Conservation (phyloP, 1,284 basidiomycete species). For the Cutaneotrichosporon cutaneum region DNA sequence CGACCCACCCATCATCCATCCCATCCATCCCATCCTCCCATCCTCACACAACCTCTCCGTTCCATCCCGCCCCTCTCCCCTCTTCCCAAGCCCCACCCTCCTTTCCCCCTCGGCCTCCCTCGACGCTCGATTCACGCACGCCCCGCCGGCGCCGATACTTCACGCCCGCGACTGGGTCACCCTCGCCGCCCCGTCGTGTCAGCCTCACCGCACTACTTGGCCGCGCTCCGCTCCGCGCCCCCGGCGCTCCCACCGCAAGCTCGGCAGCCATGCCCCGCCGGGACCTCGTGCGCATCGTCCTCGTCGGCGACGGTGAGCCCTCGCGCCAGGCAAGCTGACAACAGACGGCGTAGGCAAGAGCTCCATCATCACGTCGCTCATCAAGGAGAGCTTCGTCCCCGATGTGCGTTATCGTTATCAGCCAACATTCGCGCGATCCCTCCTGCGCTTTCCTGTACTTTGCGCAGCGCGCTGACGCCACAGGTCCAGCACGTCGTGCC, state of each 20-base stretch:
- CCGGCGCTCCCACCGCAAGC: background rate
- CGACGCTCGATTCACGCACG: background rate
- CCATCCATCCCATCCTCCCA: too few relatives aligned
- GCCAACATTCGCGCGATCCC: background rate
- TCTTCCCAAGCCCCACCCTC: background rate
- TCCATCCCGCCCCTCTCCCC: too few relatives aligned
- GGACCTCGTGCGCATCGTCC: constrained; percentile 66
- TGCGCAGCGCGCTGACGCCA: background rate
- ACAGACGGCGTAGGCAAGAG: constrained; percentile 91
- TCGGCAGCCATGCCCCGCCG: constrained; percentile 42
- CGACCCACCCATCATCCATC: too few relatives aligned
- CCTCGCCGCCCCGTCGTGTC: background rate
- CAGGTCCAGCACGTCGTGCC: constrained; percentile 88
- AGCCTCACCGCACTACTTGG: background rate
- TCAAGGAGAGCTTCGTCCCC: constrained; percentile 88
- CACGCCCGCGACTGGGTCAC: background rate
- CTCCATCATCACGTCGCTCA: constrained; percentile 89
- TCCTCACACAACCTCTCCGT: too few relatives aligned
- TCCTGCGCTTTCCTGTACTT: background rate
- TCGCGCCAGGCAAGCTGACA: background rate
- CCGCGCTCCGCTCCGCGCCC: background rate
- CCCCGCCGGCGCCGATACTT: background rate
- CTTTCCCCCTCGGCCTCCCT: background rate
- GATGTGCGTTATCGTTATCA: constrained; percentile 63
- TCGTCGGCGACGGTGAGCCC: constrained; percentile 83